Conservation (phyloP, 108 stramenopile genomes). For the Nannochloropsis gaditana region DNA sequence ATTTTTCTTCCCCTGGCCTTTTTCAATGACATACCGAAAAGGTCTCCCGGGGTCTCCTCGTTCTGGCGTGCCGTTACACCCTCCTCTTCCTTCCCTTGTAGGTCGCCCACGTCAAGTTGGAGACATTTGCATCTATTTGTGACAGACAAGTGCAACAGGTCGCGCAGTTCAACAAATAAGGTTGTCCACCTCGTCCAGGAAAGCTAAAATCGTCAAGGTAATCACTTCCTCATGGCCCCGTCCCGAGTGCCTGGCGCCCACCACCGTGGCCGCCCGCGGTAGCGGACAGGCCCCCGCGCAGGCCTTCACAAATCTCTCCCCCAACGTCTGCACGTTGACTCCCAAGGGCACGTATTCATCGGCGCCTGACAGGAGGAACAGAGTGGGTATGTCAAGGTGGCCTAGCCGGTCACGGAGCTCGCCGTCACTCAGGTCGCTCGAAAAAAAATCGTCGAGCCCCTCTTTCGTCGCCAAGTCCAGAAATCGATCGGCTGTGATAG, state of each 20-base stretch:
- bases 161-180: not conserved
- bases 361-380: constrained; percentile 70
- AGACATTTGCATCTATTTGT: no score
- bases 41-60: no score
- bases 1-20: no score
- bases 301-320: constrained; percentile 54
- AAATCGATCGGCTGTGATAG: constrained; percentile 81
- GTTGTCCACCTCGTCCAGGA: constrained; percentile 7
- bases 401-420: constrained; percentile 57
- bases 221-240: not conserved
- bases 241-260: not conserved
- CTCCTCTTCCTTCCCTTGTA: no score
- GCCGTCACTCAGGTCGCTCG: constrained; percentile 72
- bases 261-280: constrained; percentile 2
- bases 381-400: constrained; percentile 53
- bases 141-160: no score
- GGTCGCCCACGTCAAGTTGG: no score
- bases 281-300: constrained; percentile 34
- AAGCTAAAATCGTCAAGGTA: not conserved
- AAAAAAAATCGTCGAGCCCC: constrained; percentile 86
- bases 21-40: no score
- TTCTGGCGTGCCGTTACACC: no score
- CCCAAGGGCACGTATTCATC: constrained; percentile 75
- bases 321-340: constrained; percentile 58
- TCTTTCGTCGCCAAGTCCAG: constrained; percentile 64